Evolutionary conservation across 768 basidiomycete species (phyloP).

Genomic region (Lepiota venenata): DNA sequence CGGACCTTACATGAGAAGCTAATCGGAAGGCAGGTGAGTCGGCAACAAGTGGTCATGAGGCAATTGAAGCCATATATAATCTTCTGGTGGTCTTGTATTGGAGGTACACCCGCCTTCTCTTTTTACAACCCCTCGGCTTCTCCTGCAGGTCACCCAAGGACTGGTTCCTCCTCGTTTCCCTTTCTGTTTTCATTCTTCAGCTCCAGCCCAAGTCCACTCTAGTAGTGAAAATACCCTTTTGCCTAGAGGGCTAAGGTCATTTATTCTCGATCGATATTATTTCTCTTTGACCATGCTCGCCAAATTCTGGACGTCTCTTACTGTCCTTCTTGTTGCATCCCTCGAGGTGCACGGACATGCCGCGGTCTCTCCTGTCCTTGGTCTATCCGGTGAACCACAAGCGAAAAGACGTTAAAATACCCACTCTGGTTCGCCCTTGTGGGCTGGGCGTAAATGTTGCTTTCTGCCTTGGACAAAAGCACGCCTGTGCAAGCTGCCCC

Average conservation of each 20-base stretch:
- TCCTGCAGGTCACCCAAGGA: constrained; percentile 19
- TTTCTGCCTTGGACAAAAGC: constrained; percentile 33
- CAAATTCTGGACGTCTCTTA: constrained; percentile 24
- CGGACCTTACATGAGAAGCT: neutral
- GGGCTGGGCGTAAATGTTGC: constrained; percentile 38
- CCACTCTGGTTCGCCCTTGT: constrained; percentile 32
- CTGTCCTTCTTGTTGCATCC: constrained; percentile 29
- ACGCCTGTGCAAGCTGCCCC: constrained; percentile 33
- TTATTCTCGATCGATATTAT: neutral
- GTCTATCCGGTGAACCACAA: constrained; percentile 25
- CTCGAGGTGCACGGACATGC: constrained; percentile 40
- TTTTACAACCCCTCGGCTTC: constrained; percentile 12
- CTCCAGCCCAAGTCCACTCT: neutral
- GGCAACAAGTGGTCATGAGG: neutral
- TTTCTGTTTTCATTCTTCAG: neutral
- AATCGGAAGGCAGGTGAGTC: neutral
- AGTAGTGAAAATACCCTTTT: constrained; percentile 12
- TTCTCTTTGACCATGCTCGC: constrained; percentile 19
- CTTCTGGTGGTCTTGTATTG: neutral
- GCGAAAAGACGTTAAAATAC: constrained; percentile 32
- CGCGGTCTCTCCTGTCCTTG: constrained; percentile 38
- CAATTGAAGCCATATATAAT: neutral
- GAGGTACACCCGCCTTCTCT: constrained; percentile 12
- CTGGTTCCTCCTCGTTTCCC: constrained; percentile 24
- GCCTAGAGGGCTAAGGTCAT: neutral